A percentile compares a stretch with the other conserved stretches of the same genome.
Evolutionary conservation across 2,329 filamentous ascomycete species (phyloP).

Genomic region (Aspergillus persii): DNA sequence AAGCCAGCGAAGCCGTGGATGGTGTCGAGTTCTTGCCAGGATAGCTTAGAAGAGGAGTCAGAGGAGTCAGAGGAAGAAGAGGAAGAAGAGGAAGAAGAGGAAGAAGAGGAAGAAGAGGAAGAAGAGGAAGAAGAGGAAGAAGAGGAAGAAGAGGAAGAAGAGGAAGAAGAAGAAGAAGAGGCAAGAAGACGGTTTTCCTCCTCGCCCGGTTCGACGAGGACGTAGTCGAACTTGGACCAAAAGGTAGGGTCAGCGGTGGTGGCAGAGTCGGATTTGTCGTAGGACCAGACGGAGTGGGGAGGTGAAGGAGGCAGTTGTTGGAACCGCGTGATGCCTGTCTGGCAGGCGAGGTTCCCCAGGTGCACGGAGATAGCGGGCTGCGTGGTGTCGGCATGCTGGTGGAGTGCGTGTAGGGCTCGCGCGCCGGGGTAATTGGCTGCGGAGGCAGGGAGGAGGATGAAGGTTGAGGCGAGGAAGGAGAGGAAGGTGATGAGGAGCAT

Average conservation of each 20-base stretch:
- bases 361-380: constrained; percentile 45
- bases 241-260: constrained; percentile 49
- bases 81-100: too few species aligned
- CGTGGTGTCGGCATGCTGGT: constrained; percentile 29
- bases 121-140: too few species aligned
- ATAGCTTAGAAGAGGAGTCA: constrained; percentile 15
- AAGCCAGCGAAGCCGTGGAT: constrained; percentile 54
- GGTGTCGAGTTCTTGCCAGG: constrained; percentile 53
- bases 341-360: constrained; percentile 61
- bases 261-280: constrained; percentile 61
- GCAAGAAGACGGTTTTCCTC: constrained; percentile 19
- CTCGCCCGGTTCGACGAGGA: constrained; percentile 49
- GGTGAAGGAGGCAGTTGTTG: constrained; percentile 41
- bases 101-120: background rate
- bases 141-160: too few species aligned
- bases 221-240: constrained; percentile 60
- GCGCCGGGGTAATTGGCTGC: constrained; percentile 93
- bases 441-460: constrained; percentile 75
- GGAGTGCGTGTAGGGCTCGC: constrained; percentile 61
- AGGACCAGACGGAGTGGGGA: constrained; percentile 46
- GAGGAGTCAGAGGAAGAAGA: too few species aligned
- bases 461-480: constrained; percentile 60
- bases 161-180: too few species aligned
- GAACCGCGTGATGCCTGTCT: constrained; percentile 63
- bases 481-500: constrained; percentile 60